A percentile compares a stretch with the other conserved stretches of the same genome.
phyloP scores from a whole-genome alignment of 208 protist species.

The Wallacemonas collosoma region DNA sequence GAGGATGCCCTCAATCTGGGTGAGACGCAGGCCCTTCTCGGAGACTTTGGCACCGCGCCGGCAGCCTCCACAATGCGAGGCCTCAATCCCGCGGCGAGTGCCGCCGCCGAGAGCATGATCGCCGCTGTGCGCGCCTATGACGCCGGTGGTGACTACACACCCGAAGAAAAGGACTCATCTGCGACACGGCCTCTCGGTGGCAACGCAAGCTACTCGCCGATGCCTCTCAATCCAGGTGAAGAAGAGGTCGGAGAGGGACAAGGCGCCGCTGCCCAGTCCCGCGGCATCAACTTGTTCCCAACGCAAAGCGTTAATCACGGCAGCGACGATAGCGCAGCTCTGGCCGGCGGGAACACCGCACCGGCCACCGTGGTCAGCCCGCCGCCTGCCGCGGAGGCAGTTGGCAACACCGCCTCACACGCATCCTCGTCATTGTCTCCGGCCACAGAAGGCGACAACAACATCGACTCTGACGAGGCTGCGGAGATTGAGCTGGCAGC shows the following conservation, averaged over 20 bases:
- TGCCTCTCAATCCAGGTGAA: neutral
- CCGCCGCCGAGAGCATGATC: constrained; percentile 8
- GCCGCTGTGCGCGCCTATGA: constrained; percentile 4
- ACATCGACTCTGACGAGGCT: constrained; percentile 13
- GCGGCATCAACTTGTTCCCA: no score
- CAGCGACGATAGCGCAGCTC: no score
- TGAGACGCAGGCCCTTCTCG: constrained; percentile 12
- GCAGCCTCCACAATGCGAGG: neutral
- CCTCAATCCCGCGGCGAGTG: neutral
- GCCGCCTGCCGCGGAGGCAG: no score
- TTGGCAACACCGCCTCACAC: no score
- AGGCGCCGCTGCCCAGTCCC: no score
- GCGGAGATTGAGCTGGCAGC: constrained; percentile 12
- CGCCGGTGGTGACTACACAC: neutral
- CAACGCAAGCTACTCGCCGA: no score
- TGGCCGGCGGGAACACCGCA: no score
- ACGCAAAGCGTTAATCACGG: no score
- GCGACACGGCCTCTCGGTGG: neutral
- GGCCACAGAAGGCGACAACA: neutral
- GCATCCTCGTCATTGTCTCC: no score
- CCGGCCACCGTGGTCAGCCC: no score
- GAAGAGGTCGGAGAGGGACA: constrained; percentile 7
- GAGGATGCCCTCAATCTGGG: neutral
- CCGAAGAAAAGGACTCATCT: neutral
- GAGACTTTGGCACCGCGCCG: neutral